Base-by-base conservation (phyloP, 1,139 yeast genomes). In the Taphrina communis region DNA sequence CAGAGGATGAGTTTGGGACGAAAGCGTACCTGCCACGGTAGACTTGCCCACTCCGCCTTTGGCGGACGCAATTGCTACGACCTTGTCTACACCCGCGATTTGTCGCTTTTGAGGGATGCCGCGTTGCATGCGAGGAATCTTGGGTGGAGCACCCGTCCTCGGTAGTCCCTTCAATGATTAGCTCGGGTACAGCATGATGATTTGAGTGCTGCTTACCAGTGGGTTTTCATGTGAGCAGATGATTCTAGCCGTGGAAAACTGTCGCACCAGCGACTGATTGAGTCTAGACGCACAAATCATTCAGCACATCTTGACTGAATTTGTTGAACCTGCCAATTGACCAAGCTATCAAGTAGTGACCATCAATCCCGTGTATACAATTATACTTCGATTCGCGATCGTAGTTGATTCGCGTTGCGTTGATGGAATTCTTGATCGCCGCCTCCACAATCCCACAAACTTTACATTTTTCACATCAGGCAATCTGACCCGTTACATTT, bases 1-100 rank as follows among this genome's bases (percentile, higher is more conserved):
- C 7, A 19, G 21, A 31, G 6, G 14, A n/a, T 25, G 1, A 17
- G 12, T 12, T 41, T 12, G 39, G 25, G 57, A 48, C n/a, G 7
- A 44, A 31, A 0, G 78, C 74, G 8, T 59, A 72, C 75, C 74
- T n/a, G 76, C 74, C 4, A 83, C 82, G 0, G 86, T 83, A 1
- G 85, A 82, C 78, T 82, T 86, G 65, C 85, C 92, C 58, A 88
- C 94, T 0, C 94, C 94, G 0, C 94, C 94, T 75, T 88, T 88
- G 0, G 90, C 94, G 0, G 96, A 89, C 0, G 95, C 84, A 0
- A 90, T 94, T 0, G 90, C 80, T 0, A 90, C 73, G 2, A 90
- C 83, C 65, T 83, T 85, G 12, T 81, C 78, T 1, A 89, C 95
- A 17, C 85, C 86, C 0, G 88, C 86, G 25, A 74, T 59, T 51